These are phyloP conservation scores for Penicillium vulpinum DNA, from an alignment of 2,329 filamentous ascomycete species.

Conservation along the genomic window DNA sequence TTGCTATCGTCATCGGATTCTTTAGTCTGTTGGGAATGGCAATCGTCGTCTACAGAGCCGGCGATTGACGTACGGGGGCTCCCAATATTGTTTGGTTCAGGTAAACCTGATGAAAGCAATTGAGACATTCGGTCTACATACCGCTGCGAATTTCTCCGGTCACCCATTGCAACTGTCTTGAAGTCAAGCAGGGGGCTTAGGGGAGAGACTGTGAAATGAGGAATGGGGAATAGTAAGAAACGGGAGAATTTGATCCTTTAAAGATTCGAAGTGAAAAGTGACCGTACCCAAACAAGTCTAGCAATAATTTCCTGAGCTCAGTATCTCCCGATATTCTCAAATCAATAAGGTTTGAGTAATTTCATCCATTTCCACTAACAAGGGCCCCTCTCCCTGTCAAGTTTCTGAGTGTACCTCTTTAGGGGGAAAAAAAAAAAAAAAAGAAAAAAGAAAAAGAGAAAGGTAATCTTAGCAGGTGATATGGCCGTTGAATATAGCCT, in stretches of 20 bases:
- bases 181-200: not conserved
- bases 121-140: not conserved
- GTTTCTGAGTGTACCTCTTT: not conserved
- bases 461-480: not conserved
- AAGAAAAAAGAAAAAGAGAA: not conserved
- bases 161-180: no score
- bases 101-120: not conserved
- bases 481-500: not conserved
- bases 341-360: not conserved
- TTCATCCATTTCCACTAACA: not conserved
- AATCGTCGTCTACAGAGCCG: not conserved
- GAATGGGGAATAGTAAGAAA: not conserved
- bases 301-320: not conserved
- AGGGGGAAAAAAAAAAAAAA: not conserved
- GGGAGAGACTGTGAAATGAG: no score
- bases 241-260: not conserved
- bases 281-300: not conserved
- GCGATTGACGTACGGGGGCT: not conserved
- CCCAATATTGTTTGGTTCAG: no score
- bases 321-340: not conserved
- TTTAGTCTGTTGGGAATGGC: not conserved
- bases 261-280: not conserved
- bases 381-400: not conserved
- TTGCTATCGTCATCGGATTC: not conserved
- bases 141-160: not conserved